These are phyloP conservation scores for Malus hybrid DNA, from an alignment of 331 rosid genomes.

Conservation along the genomic window DNA sequence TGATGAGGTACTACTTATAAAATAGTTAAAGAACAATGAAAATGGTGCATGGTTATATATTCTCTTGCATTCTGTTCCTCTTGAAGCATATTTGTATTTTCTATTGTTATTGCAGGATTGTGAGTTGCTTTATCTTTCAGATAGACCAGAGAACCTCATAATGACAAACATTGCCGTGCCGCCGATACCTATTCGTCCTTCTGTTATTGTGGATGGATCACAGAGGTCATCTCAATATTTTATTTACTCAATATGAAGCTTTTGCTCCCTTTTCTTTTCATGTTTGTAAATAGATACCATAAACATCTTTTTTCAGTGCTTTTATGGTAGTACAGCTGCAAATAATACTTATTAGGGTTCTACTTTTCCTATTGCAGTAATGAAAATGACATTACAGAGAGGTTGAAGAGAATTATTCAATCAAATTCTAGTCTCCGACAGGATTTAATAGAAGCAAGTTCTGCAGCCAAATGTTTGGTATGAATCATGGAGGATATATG, in stretches of 20 bases:
- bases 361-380: constrained; percentile 47
- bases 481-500: constrained; percentile 4
- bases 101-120: constrained; percentile 60
- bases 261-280: not conserved
- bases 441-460: constrained; percentile 42
- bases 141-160: constrained; percentile 79
- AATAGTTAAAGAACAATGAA: not conserved
- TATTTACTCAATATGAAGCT: not conserved
- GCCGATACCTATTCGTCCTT: constrained; percentile 85
- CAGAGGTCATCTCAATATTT: constrained; percentile 48
- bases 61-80: constrained; percentile 11
- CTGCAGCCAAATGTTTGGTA: constrained; percentile 53
- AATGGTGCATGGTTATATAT: not conserved
- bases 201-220: constrained; percentile 71
- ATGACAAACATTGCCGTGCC: constrained; percentile 67
- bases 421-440: constrained; percentile 49
- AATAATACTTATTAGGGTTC: constrained; percentile 13
- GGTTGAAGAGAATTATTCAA: constrained; percentile 61
- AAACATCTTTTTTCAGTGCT: not conserved
- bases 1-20: constrained; percentile 56
- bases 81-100: not conserved
- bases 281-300: not conserved
- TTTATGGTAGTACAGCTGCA: not conserved
- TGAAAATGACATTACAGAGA: constrained; percentile 90
- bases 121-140: constrained; percentile 63